These are phyloP conservation scores for Solanum paucissectum DNA, from an alignment of 257 asterid species.

Conservation along the genomic window DNA sequence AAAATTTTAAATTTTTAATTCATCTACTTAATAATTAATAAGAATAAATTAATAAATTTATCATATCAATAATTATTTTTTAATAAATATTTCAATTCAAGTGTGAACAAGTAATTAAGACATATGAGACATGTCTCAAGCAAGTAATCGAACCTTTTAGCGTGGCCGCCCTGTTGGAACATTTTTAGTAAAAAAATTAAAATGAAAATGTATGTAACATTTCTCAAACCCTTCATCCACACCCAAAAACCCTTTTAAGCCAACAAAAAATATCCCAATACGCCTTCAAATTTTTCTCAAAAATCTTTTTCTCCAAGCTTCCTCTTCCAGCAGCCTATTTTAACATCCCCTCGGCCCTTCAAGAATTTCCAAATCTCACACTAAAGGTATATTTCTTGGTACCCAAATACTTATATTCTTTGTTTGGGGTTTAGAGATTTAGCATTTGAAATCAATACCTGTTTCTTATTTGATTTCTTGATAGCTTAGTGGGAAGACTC, in stretches of 20 bases:
- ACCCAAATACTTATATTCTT: background rate
- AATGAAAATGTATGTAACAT: background rate
- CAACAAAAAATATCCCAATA: background rate
- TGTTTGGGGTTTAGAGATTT: background rate
- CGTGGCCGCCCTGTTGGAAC: background rate
- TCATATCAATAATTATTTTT: no score
- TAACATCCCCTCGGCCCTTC: background rate
- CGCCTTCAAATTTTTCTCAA: background rate
- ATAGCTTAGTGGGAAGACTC: background rate
- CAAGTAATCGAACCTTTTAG: background rate
- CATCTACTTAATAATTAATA: no score
- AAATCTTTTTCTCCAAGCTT: conserved; percentile 5
- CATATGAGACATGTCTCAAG: background rate
- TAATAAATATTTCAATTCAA: no score
- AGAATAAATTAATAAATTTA: fast-evolving
- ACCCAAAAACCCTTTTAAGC: background rate
- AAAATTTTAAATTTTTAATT: no score
- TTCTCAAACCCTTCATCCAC: background rate
- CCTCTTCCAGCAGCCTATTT: background rate
- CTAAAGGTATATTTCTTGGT: background rate
- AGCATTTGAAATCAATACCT: background rate
- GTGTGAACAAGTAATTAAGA: no score
- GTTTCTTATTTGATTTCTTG: background rate
- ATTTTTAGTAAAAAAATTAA: background rate
- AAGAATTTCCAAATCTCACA: background rate